A percentile compares a stretch with the other conserved stretches of the same genome.
Evolutionary conservation across 192 early-diverging fungal species (phyloP).

Genomic region (Umbelopsis isabellina): DNA sequence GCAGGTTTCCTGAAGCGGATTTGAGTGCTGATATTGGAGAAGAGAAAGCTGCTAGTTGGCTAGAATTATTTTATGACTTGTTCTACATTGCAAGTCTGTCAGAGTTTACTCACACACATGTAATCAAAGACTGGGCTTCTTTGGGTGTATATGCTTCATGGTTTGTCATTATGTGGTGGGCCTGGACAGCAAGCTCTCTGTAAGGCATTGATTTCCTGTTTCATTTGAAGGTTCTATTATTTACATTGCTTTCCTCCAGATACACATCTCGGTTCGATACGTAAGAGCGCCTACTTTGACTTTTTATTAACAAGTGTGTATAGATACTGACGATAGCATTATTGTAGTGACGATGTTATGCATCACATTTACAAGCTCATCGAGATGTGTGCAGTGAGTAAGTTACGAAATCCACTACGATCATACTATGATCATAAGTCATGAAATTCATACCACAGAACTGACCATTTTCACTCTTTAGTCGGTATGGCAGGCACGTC

Average conservation of each 20-base stretch:
- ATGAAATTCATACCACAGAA: neutral
- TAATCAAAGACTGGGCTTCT: slow-evolving; percentile 44
- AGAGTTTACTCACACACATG: slow-evolving; percentile 51
- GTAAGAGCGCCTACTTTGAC: slow-evolving; percentile 31
- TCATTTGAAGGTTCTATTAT: neutral
- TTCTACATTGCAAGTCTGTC: slow-evolving; percentile 54
- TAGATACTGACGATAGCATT: slow-evolving; percentile 31
- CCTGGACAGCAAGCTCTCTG: slow-evolving; percentile 51
- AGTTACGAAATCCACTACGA: slow-evolving; percentile 15
- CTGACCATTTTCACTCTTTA: slow-evolving; percentile 31
- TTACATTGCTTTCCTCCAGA: neutral
- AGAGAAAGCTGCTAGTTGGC: slow-evolving; percentile 37
- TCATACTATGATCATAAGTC: neutral
- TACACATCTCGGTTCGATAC: slow-evolving; percentile 44
- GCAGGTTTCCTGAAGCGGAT: slow-evolving; percentile 36
- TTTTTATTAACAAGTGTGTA: neutral
- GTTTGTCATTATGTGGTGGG: slow-evolving; percentile 58
- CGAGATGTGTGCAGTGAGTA: slow-evolving; percentile 45
- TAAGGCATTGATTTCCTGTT: slow-evolving; percentile 10
- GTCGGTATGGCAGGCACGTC: slow-evolving; percentile 48
- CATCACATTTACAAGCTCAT: slow-evolving; percentile 40
- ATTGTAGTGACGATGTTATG: slow-evolving; percentile 42
- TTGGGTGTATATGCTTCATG: slow-evolving; percentile 47
- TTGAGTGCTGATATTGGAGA: slow-evolving; percentile 44
- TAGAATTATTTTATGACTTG: slow-evolving; percentile 55